These are phyloP conservation scores for Metarhizium robertsii DNA, from an alignment of 2,329 filamentous ascomycete genomes.

Conservation along the genomic window DNA sequence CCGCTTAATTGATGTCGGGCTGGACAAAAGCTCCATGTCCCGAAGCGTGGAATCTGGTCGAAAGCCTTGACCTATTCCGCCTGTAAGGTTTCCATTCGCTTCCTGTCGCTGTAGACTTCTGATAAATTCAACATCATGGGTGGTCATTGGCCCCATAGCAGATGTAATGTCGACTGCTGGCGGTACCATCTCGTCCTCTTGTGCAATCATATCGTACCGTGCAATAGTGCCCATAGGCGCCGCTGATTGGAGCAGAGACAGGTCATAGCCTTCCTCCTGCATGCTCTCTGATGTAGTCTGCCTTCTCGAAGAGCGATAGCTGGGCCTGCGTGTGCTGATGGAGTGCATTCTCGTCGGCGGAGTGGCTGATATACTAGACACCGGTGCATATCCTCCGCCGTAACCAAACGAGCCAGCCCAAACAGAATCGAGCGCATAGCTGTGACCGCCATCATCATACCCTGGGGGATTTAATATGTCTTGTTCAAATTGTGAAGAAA, in stretches of 20 bases:
- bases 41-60: constrained; percentile 36
- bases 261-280: constrained; percentile 31
- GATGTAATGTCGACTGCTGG: constrained; percentile 37
- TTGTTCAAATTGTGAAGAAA: constrained; percentile 9
- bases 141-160: constrained; percentile 33
- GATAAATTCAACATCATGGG: constrained; percentile 35
- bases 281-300: constrained; percentile 17
- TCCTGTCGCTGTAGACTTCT: constrained; percentile 41
- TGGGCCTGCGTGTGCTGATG: constrained; percentile 14
- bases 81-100: constrained; percentile 43
- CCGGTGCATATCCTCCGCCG: constrained; percentile 17
- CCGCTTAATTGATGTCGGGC: constrained; percentile 22
- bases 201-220: constrained; percentile 21
- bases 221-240: constrained; percentile 28
- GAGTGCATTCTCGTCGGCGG: constrained; percentile 9
- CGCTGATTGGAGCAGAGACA: constrained; percentile 32
- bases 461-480: constrained; percentile 9
- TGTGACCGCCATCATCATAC: constrained; percentile 10
- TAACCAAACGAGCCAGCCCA: constrained; percentile 22
- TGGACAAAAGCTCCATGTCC: constrained; percentile 39
- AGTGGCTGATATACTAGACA: constrained; percentile 8
- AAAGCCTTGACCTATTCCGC: constrained; percentile 48
- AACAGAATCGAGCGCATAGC: constrained; percentile 12
- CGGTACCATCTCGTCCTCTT: constrained; percentile 18
- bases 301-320: constrained; percentile 15